Conservation (phyloP, 1,284 basidiomycete species). For the Laetiporus sulphureus region DNA sequence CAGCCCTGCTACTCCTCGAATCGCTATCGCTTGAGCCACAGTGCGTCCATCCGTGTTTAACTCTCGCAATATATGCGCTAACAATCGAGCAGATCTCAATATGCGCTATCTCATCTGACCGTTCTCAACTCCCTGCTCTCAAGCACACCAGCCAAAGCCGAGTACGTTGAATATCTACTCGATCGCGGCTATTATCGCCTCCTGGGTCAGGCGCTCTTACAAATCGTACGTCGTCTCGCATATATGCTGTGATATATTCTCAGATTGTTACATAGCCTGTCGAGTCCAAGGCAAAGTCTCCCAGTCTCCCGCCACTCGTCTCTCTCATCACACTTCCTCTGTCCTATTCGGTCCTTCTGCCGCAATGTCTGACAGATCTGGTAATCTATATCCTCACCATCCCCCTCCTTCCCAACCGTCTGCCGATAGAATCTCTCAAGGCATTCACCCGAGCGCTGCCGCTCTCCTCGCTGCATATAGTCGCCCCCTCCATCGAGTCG, state of each 20-base stretch:
- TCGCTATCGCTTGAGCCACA: slow-evolving; percentile 41
- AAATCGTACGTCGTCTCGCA: slow-evolving; percentile 17
- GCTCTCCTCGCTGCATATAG: slow-evolving; percentile 31
- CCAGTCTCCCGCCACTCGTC: slow-evolving; percentile 37
- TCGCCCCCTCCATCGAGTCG: slow-evolving; percentile 17
- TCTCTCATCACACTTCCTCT: slow-evolving; percentile 35
- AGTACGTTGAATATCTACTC: slow-evolving; percentile 33
- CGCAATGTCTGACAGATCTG: slow-evolving; percentile 26
- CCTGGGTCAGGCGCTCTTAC: slow-evolving; percentile 26
- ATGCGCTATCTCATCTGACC: slow-evolving; percentile 33
- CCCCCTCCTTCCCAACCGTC: slow-evolving; percentile 60
- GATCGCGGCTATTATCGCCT: slow-evolving; percentile 34
- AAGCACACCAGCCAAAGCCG: slow-evolving; percentile 21
- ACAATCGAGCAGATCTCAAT: slow-evolving; percentile 28
- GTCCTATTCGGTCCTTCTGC: slow-evolving; percentile 23
- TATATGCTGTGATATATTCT: not conserved
- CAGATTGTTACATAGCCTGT: slow-evolving; percentile 32
- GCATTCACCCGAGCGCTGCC: slow-evolving; percentile 40
- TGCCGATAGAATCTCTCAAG: slow-evolving; percentile 47
- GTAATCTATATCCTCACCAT: slow-evolving; percentile 50
- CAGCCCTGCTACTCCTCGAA: slow-evolving; percentile 41
- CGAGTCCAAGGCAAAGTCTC: slow-evolving; percentile 26
- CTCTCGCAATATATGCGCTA: slow-evolving; percentile 3
- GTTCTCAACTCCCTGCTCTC: slow-evolving; percentile 34
- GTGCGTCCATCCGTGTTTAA: slow-evolving; percentile 33